phyloP scores from a whole-genome alignment of 164 flowering plant species.

The Magnolia changhungtana region DNA sequence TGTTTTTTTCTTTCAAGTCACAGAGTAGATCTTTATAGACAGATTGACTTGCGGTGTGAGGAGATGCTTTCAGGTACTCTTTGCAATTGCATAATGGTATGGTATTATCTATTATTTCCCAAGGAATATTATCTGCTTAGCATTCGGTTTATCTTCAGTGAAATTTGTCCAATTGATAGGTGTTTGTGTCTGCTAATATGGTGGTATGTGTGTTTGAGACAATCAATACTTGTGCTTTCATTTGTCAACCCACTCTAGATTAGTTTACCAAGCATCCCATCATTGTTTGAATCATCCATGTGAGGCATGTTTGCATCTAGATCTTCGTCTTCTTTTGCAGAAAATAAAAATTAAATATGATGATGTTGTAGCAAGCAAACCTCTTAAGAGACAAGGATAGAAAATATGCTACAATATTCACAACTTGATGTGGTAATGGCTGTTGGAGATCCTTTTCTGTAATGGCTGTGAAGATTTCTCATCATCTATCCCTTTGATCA shows the following conservation, averaged over 20 bases:
- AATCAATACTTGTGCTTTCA: background rate
- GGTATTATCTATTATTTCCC: background rate
- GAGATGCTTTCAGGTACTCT: conserved; percentile 84
- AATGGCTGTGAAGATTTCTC: too few species aligned
- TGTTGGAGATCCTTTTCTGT: too few species aligned
- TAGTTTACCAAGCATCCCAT: background rate
- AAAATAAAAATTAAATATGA: too few species aligned
- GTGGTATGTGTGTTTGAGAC: background rate
- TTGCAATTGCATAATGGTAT: background rate
- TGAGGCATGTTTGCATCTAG: background rate
- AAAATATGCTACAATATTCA: too few species aligned
- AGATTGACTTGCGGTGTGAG: conserved; percentile 88
- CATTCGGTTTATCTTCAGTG: background rate
- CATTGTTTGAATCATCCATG: background rate
- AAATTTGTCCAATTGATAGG: background rate
- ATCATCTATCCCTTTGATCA: too few species aligned
- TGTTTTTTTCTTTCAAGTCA: conserved; percentile 87
- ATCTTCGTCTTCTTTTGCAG: background rate
- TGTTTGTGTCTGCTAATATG: background rate
- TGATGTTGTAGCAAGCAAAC: too few species aligned
- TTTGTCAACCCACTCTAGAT: background rate
- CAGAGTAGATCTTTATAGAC: conserved; percentile 76
- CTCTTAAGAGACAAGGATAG: too few species aligned
- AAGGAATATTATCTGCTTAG: too few species aligned
- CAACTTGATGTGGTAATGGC: too few species aligned